Percentiles rank a stretch among this genome's conserved stretches.
phyloP scores from a whole-genome alignment of 352 stramenopile genomes.

The Aphanomyces invadans region DNA sequence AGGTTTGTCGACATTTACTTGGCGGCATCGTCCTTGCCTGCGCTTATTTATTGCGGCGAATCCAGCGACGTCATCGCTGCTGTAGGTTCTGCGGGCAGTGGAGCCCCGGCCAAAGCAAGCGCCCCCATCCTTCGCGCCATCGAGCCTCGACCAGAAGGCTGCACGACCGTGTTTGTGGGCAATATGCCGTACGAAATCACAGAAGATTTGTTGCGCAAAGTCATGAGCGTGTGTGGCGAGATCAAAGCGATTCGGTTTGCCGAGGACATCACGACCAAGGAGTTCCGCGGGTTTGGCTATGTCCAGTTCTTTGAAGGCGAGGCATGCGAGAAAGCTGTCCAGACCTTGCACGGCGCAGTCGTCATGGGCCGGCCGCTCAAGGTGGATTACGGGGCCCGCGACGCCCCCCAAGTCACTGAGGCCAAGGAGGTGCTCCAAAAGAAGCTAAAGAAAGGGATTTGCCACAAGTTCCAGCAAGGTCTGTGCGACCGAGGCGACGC shows the following conservation, averaged over 20 bases:
- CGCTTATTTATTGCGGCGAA: too few species aligned
- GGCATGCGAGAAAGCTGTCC: slow-evolving; percentile 78
- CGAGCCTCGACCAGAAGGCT: slow-evolving; percentile 67
- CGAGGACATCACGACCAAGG: slow-evolving; percentile 77
- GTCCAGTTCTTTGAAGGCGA: slow-evolving; percentile 91
- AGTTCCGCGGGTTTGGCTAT: slow-evolving; percentile 81
- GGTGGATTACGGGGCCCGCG: slow-evolving; percentile 64
- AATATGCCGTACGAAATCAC: slow-evolving; percentile 95
- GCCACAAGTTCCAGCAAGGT: slow-evolving; percentile 60
- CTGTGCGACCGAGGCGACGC: slow-evolving; percentile 50
- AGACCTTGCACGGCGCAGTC: slow-evolving; percentile 56
- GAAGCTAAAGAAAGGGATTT: slow-evolving; percentile 70
- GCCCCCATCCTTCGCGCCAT: slow-evolving; percentile 41
- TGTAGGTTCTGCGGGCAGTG: background rate
- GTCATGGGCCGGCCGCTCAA: slow-evolving; percentile 81
- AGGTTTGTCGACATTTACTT: too few species aligned
- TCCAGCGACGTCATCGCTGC: background rate
- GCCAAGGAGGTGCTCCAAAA: slow-evolving; percentile 62
- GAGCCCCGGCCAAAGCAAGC: background rate
- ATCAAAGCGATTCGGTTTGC: slow-evolving; percentile 77
- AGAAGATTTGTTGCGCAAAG: slow-evolving; percentile 79
- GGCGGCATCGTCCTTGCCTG: too few species aligned
- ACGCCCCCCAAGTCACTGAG: slow-evolving; percentile 51
- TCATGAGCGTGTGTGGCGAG: slow-evolving; percentile 66
- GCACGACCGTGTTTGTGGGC: slow-evolving; percentile 90